Conservation (phyloP, 208 protist genomes). For the Trypanosoma theileri region DNA sequence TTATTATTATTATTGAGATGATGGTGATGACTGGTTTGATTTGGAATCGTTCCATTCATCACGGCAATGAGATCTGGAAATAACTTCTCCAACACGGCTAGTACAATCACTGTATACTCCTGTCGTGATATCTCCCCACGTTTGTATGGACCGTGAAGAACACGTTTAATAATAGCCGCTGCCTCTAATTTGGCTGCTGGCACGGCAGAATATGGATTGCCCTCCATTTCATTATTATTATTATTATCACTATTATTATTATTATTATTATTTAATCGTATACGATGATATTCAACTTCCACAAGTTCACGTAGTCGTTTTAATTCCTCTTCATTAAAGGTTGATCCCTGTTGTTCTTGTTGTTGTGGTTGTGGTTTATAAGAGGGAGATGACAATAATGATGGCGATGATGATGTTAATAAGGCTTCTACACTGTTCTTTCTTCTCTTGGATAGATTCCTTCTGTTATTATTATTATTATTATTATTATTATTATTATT, state of each 20-base stretch:
- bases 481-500: background rate
- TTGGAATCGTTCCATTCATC: background rate
- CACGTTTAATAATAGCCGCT: slow-evolving; percentile 7
- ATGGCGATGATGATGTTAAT: too few relatives aligned
- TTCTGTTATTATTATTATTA: too few relatives aligned
- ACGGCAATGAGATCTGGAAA: slow-evolving; percentile 11
- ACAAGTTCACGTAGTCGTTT: slow-evolving; percentile 10
- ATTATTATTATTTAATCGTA: too few relatives aligned
- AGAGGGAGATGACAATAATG: background rate
- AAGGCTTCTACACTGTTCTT: too few relatives aligned
- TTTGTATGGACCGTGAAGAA: slow-evolving; percentile 15
- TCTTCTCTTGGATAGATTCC: too few relatives aligned
- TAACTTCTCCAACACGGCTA: slow-evolving; percentile 22
- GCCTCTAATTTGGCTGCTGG: slow-evolving; percentile 20
- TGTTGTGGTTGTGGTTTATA: background rate
- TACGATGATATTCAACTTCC: too few relatives aligned
- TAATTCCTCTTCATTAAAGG: slow-evolving; percentile 6
- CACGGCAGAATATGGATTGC: background rate
- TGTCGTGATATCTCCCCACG: slow-evolving; percentile 14
- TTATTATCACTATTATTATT: background rate
- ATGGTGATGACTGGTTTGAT: background rate
- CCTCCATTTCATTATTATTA: background rate
- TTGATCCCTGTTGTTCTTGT: background rate
- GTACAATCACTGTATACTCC: slow-evolving; percentile 22
- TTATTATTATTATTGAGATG: background rate